Conservation (phyloP, 306 rosid genomes). For the Medicago truncatula region DNA sequence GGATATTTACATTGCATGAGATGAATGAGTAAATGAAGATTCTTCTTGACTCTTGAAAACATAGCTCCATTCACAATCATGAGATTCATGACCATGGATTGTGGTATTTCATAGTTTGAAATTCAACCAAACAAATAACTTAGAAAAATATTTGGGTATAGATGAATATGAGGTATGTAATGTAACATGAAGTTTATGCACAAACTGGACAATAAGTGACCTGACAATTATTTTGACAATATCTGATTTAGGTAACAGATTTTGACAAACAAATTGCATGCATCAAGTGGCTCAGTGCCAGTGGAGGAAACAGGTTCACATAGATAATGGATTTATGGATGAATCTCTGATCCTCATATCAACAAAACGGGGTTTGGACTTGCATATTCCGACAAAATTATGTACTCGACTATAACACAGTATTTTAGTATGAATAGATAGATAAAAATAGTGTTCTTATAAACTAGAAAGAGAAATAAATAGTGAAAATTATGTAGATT, state of each 20-base stretch:
- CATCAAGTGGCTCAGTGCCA: conserved; percentile 1
- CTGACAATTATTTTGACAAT: not conserved
- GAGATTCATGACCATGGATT: conserved; percentile 14
- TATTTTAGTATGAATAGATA: conserved; percentile 4
- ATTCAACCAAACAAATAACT: conserved; percentile 33
- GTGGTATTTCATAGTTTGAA: conserved; percentile 18
- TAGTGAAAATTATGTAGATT: not conserved
- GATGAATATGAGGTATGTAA: conserved; percentile 10
- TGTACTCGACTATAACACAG: not conserved
- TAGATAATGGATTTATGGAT: not conserved
- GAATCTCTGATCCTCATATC: conserved; percentile 25
- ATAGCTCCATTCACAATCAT: conserved; percentile 17
- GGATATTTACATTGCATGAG: not conserved
- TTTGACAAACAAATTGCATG: conserved; percentile 23
- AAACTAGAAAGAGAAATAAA: conserved; percentile 19
- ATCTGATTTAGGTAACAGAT: not conserved
- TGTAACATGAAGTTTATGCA: not conserved
- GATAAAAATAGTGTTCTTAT: not conserved
- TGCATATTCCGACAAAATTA: conserved; percentile 8
- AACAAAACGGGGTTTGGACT: not conserved
- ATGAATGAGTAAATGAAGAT: not conserved
- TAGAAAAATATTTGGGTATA: not conserved
- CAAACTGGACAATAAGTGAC: conserved; percentile 13
- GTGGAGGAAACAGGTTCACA: not conserved
- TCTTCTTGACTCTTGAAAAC: conserved; percentile 2